These are phyloP conservation scores for Desmodesmus armatus DNA, from an alignment of 139 green algal genomes.

Conservation along the genomic window DNA sequence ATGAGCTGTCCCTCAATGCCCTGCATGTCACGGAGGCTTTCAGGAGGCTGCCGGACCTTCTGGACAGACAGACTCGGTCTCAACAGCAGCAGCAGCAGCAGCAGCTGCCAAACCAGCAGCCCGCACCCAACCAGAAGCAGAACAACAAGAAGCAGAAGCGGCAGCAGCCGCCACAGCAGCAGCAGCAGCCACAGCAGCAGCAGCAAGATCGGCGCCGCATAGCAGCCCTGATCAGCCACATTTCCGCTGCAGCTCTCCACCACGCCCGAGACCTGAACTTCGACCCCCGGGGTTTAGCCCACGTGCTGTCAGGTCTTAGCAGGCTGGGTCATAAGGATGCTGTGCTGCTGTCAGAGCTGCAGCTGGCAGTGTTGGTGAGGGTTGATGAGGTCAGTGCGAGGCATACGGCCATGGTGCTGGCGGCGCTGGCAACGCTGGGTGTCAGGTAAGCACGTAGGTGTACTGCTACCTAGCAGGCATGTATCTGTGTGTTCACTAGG, in stretches of 20 bases:
- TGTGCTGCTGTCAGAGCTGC: neutral
- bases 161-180: too few relatives aligned
- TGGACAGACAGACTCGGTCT: too few relatives aligned
- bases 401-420: conserved; percentile 24
- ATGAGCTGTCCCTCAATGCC: neutral
- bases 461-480: too few relatives aligned
- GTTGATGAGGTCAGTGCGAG: neutral
- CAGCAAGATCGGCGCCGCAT: too few relatives aligned
- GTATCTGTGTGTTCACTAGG: too few relatives aligned
- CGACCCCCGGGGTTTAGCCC: conserved; percentile 13
- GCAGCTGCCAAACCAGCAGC: too few relatives aligned
- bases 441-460: neutral
- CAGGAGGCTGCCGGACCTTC: neutral
- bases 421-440: neutral
- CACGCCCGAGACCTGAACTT: neutral
- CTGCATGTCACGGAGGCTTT: conserved; percentile 35
- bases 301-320: neutral
- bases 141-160: too few relatives aligned
- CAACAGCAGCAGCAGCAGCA: too few relatives aligned
- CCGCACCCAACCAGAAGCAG: too few relatives aligned
- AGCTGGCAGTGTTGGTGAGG: neutral
- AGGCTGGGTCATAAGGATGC: conserved; percentile 25
- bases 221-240: too few relatives aligned
- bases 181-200: too few relatives aligned
- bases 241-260: too few relatives aligned